Conservation (phyloP, 2,329 filamentous ascomycete species). For the Fusarium luffae region DNA sequence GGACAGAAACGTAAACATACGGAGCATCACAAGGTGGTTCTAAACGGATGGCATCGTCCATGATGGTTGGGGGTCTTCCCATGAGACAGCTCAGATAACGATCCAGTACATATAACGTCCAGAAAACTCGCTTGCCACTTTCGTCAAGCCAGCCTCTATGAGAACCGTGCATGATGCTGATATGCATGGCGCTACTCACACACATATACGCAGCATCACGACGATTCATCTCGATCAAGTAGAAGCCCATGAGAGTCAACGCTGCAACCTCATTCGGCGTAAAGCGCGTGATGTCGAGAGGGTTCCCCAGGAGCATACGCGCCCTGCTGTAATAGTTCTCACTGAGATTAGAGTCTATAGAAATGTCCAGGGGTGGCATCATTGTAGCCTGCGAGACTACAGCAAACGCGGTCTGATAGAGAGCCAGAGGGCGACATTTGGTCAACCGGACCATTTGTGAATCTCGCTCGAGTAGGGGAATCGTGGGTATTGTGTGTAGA, state of each 20-base stretch:
- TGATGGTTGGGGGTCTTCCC: conserved; percentile 60
- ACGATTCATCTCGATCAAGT: conserved; percentile 61
- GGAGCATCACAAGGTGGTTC: conserved; percentile 53
- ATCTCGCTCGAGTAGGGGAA: conserved; percentile 37
- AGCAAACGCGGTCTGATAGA: conserved; percentile 60
- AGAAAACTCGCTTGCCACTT: conserved; percentile 59
- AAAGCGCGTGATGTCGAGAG: conserved; percentile 56
- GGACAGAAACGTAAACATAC: conserved; percentile 49
- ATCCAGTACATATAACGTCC: conserved; percentile 64
- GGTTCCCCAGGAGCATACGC: conserved; percentile 57
- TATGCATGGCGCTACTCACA: conserved; percentile 59
- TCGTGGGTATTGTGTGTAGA: conserved; percentile 49
- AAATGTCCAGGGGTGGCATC: conserved; percentile 28
- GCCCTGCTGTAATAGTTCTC: conserved; percentile 60
- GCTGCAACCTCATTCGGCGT: conserved; percentile 58
- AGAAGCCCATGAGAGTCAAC: conserved; percentile 60
- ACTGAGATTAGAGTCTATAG: conserved; percentile 50
- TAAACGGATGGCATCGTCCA: conserved; percentile 60
- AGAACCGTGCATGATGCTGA: conserved; percentile 61
- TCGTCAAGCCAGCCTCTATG: conserved; percentile 59
- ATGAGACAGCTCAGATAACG: conserved; percentile 61
- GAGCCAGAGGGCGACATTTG: conserved; percentile 54
- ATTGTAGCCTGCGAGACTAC: conserved; percentile 49
- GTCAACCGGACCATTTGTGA: conserved; percentile 37
- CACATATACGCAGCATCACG: conserved; percentile 62